A percentile compares a stretch with the other conserved stretches of the same genome.
Evolutionary conservation across 495 filamentous ascomycete species (phyloP).

Genomic region (Rhizodiscina lignyota): DNA sequence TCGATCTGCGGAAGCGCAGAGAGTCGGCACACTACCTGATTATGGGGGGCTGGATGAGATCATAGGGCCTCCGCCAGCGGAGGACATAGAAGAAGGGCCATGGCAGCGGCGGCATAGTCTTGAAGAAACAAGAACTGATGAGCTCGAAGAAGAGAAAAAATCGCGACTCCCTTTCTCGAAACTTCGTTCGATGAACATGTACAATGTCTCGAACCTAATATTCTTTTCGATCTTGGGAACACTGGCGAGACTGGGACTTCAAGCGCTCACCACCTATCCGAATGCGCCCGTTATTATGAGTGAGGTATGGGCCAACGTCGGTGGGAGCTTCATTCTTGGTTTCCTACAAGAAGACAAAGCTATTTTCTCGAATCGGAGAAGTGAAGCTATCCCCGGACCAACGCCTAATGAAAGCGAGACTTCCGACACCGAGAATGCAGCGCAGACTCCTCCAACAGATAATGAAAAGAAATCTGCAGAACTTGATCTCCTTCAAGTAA

Average conservation of each 20-base stretch:
- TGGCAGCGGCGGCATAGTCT: too few species aligned
- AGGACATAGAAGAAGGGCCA: too few species aligned
- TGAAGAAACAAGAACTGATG: too few species aligned
- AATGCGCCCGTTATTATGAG: conserved; percentile 57
- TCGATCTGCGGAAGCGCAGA: too few species aligned
- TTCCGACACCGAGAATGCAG: conserved; percentile 11
- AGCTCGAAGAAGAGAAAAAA: too few species aligned
- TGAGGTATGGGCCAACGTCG: conserved; percentile 82
- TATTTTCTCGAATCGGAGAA: conserved; percentile 45
- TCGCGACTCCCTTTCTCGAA: too few species aligned
- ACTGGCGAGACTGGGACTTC: conserved; percentile 65
- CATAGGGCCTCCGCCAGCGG: too few species aligned
- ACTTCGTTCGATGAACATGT: conserved; percentile 63
- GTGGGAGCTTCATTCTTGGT: conserved; percentile 70
- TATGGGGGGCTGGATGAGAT: too few species aligned
- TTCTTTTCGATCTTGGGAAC: conserved; percentile 82
- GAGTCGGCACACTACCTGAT: too few species aligned
- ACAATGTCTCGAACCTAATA: conserved; percentile 65
- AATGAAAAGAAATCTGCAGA: not conserved
- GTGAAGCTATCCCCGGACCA: conserved; percentile 30
- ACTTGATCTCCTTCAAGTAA: conserved; percentile 26
- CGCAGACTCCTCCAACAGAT: conserved; percentile 3
- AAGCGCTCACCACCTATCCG: conserved; percentile 67
- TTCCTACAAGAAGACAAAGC: conserved; percentile 67
- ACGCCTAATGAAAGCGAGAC: conserved; percentile 13